Evolutionary conservation across 2,329 filamentous ascomycete genomes (phyloP).

Genomic region (Davidsoniella virescens): DNA sequence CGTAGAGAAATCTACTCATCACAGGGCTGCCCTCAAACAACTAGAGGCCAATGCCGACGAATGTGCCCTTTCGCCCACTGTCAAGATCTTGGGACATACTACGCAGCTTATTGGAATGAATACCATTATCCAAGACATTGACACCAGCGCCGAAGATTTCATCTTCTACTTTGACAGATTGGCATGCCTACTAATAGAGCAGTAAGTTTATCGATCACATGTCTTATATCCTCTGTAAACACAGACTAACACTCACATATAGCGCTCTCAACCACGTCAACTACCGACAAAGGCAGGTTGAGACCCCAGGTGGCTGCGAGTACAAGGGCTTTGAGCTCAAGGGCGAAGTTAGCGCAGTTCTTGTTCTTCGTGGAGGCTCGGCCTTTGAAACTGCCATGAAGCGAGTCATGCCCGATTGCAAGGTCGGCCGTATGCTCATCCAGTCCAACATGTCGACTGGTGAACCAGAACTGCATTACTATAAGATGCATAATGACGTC

Average conservation of each 20-base stretch:
- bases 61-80: conserved; percentile 56
- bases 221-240: no score
- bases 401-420: conserved; percentile 82
- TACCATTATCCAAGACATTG: conserved; percentile 71
- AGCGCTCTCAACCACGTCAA: conserved; percentile 63
- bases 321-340: conserved; percentile 58
- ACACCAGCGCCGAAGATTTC: conserved; percentile 72
- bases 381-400: conserved; percentile 77
- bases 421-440: conserved; percentile 75
- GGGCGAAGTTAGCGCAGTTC: conserved; percentile 69
- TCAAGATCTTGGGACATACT: conserved; percentile 58
- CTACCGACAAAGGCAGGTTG: conserved; percentile 47
- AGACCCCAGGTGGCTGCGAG: conserved; percentile 51
- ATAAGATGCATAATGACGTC: conserved; percentile 63
- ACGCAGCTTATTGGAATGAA: conserved; percentile 76
- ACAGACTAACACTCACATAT: conserved; percentile 5
- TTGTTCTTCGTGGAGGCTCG: conserved; percentile 76
- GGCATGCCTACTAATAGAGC: conserved; percentile 68
- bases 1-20: conserved; percentile 66
- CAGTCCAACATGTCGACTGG: conserved; percentile 74
- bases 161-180: conserved; percentile 95
- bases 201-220: conserved; percentile 26
- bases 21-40: conserved; percentile 61
- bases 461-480: conserved; percentile 85
- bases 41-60: conserved; percentile 58